A percentile compares a stretch with the other conserved stretches of the same genome.
phyloP scores from a whole-genome alignment of 306 rosid species.

The Vigna angularis region DNA sequence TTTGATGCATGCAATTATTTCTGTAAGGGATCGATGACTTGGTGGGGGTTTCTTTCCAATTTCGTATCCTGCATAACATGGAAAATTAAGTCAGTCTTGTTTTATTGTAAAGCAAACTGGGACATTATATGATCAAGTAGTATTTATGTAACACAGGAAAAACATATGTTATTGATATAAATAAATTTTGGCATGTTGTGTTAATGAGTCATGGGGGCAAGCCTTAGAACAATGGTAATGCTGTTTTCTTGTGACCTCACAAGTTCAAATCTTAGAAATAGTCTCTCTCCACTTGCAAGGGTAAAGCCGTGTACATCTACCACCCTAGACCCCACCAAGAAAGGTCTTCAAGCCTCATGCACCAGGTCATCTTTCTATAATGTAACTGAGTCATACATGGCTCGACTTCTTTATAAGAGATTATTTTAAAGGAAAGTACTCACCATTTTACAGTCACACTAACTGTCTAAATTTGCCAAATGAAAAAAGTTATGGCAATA shows the following conservation, averaged over 20 bases:
- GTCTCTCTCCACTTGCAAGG: not conserved
- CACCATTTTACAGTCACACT: slow-evolving; percentile 24
- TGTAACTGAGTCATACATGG: slow-evolving; percentile 7
- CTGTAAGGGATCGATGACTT: slow-evolving; percentile 68
- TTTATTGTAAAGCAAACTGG: slow-evolving; percentile 34
- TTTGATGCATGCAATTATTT: slow-evolving; percentile 81
- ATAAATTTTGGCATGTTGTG: not conserved
- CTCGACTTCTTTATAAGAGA: slow-evolving; percentile 26
- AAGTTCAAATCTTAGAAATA: slow-evolving; percentile 4
- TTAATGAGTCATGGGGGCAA: not conserved
- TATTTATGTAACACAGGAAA: slow-evolving; percentile 4
- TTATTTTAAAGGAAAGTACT: slow-evolving; percentile 30
- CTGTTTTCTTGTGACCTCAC: not conserved
- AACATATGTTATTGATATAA: not conserved
- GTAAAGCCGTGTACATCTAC: not conserved
- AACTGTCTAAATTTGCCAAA: slow-evolving; percentile 33
- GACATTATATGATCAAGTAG: slow-evolving; percentile 7
- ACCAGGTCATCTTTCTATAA: not conserved
- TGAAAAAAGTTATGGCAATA: slow-evolving; percentile 38
- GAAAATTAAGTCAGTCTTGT: slow-evolving; percentile 37
- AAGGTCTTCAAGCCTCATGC: not conserved
- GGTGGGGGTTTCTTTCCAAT: slow-evolving; percentile 59
- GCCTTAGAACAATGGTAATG: not conserved
- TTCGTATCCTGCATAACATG: slow-evolving; percentile 61
- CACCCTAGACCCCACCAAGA: not conserved